Evolutionary conservation across 495 filamentous ascomycete species (phyloP), one percentile per base, ranked within the genome.

Genomic region (Usnea hakonensis): DNA sequence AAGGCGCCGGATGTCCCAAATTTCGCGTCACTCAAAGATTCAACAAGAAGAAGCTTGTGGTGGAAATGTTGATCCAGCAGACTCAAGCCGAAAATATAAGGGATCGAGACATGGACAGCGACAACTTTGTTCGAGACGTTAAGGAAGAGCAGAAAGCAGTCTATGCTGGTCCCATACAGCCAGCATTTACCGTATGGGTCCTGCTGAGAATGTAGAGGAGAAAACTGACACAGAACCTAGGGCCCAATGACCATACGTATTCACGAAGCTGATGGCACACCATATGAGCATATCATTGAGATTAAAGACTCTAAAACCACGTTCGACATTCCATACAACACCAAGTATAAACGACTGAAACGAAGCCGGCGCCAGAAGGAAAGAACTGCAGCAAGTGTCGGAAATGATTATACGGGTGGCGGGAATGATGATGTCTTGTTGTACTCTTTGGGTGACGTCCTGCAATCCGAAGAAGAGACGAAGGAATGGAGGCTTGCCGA

Each of bases 301-400:
- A 95, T 99, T 70, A 91, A 90, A 66, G 91, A 96, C 60, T 84
- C 85, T 10, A 78, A 82, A 43, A 88, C 86, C 9, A 88, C 85
- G 61, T 87, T 97, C 61, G 91, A 96, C 53, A 97, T 99, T 61
- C 91, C 93, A 17, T 99, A 99, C 69, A 97, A 97, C 69, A 99
- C 94, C 0, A 99, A 99, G 70, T 99, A 99, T 73, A 99, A 97
- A 77, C 86, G 94, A 3, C 78, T 99, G 40, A 99, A 99, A 77
- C 83, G 93, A 36, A 96, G 87, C 66, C 86, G 90, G 64, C 86
- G 91, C 44, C 88, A 95, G 66, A 89, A 89, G 73, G 94, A 96
- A 70, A 54, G 66, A 26, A 77, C 69, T 28, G 81, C 82, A 35
- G 79, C 84, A 52, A 87, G 83, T 32, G 80, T 77, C 36, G 85